Evolutionary conservation across 2,329 filamentous ascomycete species (phyloP), one percentile per base, ranked within the genome.

Genomic region (Saccharata proteae): DNA sequence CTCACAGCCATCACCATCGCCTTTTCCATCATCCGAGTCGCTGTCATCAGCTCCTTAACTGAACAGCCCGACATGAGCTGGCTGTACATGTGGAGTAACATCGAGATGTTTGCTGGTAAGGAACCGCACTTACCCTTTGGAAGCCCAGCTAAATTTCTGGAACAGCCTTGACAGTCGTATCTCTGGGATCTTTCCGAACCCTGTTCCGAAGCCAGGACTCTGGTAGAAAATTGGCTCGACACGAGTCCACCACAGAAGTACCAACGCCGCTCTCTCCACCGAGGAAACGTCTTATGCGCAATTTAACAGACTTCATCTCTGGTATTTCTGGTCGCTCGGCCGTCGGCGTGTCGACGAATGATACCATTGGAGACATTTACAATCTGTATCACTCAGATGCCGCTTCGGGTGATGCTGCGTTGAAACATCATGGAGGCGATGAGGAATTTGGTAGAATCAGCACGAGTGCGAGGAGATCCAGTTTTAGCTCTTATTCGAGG

Each of bases 71-170:
- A 40, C 19, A 29, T 20, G 12, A 38, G 31, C 15, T 38, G 38
- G 40, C 14, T 35, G 2, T 40, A 40, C 25, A 21, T 35, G 24
- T 42, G 40, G 40, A 38, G 20, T 21, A 20, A 28, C 10, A 35
- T 40, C 13, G 40, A 40, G n/a, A 16, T 16, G 3, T 27, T 6
- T 16, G 20, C 33, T 12, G 40, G 40, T 42, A 38, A 16, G 19
- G n/a, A 30, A n/a, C n/a, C n/a, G n/a, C n/a, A n/a, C n/a, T n/a
- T n/a, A n/a, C n/a, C n/a, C n/a, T n/a, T n/a, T n/a, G n/a, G n/a
- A 14, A 13, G 14, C 8, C 16, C 14, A 21, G 7, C 7, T n/a
- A 21, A 21, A 21, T 21, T 7, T n/a, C 7, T 21, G 7, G 7
- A n/a, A 21, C 14, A 30, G 28, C 19, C 14, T 19, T 30, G 4